Percentiles rank a stretch among this genome's conserved stretches.
phyloP scores from a whole-genome alignment of 176 grass and related monocot species.

The Juncus effusus region DNA sequence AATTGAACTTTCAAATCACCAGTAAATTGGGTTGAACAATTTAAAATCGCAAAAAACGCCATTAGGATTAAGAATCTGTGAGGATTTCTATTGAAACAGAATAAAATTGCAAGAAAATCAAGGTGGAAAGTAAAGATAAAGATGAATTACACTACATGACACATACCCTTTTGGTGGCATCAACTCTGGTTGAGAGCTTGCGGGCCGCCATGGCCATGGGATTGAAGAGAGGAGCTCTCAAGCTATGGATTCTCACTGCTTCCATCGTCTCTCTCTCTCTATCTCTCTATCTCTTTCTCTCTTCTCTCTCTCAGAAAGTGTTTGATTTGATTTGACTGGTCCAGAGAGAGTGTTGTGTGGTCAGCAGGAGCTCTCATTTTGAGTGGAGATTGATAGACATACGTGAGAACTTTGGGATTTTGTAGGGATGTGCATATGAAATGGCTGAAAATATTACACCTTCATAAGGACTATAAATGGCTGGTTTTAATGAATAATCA shows the following conservation, averaged over 20 bases:
- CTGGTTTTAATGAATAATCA: too few species aligned
- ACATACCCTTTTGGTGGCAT: constrained; percentile 31
- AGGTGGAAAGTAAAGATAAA: neutral
- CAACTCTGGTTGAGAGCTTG: constrained; percentile 22
- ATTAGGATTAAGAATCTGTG: neutral
- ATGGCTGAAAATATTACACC: too few species aligned
- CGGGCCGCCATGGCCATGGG: constrained; percentile 33
- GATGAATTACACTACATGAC: neutral
- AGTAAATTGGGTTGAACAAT: too few species aligned
- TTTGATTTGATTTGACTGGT: too few species aligned
- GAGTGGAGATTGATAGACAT: neutral
- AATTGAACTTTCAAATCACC: too few species aligned
- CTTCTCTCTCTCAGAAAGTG: too few species aligned
- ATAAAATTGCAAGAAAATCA: neutral
- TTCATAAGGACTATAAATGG: too few species aligned
- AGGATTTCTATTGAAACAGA: neutral
- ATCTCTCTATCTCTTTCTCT: neutral
- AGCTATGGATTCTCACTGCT: neutral
- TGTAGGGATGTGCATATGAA: neutral
- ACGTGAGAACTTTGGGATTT: neutral
- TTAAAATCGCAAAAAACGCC: neutral
- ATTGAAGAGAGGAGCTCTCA: constrained; percentile 17
- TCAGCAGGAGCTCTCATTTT: too few species aligned
- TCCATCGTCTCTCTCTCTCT: constrained; percentile 11
- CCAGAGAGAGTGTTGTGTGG: too few species aligned